Conservation (phyloP, 192 early-diverging fungal genomes). For the Podila clonocystis region DNA sequence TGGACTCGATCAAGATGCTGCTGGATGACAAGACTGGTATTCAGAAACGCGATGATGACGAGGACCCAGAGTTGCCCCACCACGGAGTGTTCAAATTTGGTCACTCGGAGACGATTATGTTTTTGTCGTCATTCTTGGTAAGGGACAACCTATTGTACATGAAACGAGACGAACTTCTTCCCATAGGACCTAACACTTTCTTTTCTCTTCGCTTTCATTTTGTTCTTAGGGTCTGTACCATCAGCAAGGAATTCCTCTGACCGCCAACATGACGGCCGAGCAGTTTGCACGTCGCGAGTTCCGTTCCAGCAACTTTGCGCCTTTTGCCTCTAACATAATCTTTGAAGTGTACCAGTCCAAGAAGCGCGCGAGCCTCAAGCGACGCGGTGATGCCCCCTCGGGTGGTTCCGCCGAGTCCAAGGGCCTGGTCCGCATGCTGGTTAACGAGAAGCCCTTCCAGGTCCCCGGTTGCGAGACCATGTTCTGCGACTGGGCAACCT, state of each 20-base stretch:
- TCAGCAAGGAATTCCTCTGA: constrained; percentile 16
- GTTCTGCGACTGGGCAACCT: constrained; percentile 38
- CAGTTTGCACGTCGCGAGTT: constrained; percentile 28
- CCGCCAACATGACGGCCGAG: constrained; percentile 29
- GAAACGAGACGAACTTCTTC: too few relatives aligned
- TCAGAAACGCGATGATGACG: constrained; percentile 14
- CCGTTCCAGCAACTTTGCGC: constrained; percentile 18
- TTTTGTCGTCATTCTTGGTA: constrained; percentile 44
- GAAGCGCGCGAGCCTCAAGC: background rate
- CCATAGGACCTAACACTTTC: too few relatives aligned
- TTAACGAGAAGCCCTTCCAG: constrained; percentile 29
- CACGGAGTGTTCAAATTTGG: constrained; percentile 42
- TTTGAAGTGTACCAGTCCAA: constrained; percentile 39
- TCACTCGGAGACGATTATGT: constrained; percentile 38
- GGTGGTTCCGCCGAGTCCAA: background rate
- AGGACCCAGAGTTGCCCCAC: background rate
- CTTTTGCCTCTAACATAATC: constrained; percentile 38
- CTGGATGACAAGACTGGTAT: background rate
- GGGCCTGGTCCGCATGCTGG: constrained; percentile 36
- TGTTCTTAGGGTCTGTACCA: constrained; percentile 18
- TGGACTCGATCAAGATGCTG: constrained; percentile 8
- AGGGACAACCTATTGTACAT: too few relatives aligned
- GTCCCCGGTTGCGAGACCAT: constrained; percentile 29
- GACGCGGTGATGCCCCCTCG: background rate
- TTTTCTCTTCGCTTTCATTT: background rate